Evolutionary conservation across 2,329 filamentous ascomycete genomes (phyloP), one percentile per base, ranked within the genome.

Genomic region (Talaromyces islandicus): DNA sequence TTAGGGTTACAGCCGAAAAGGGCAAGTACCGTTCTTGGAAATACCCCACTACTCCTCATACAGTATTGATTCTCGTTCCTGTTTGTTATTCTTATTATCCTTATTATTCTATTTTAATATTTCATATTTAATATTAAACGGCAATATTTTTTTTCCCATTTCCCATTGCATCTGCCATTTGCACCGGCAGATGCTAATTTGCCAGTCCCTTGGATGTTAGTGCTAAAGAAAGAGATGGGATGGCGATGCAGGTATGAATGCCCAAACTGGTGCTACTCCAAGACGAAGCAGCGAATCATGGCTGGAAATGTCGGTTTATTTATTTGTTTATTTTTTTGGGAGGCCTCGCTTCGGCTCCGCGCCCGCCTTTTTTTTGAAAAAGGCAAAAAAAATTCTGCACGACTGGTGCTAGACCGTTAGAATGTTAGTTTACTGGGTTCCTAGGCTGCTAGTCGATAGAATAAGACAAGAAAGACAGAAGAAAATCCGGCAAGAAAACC

Each of bases 191-290:
- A 7, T 38, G 19, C 43, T n/a, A n/a, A 46, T 46, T 24, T 46
- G 43, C 43, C 19, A 46, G 9, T 12, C 43, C 19, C 10, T 46
- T 2, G n/a, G n/a, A 21, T n/a, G 7, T 24, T 35, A 6, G 32
- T 35, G 32, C 19, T 46, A 19, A 21, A n/a, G 27, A 14, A 27
- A 21, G 27, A 57, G 29, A 30, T 30, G 10, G 19, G 43, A 24
- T 46, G 43, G 21, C 6, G 19, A 68, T 70, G 71, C 71, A 75
- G 67, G 74, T 68, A 74, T 74, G 70, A 71, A 70, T 77, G 75
- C 75, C 74, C 74, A 77, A 76, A 70, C 64, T 64, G 62, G 62
- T 70, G 63, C 62, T 69, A 67, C 55, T 54, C 43, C 7, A 60
- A 55, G 46, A 52, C 50, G 57, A 69, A 68, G 70, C 69, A 67